Conservation (phyloP, 176 grass and related monocot species). For the Juncus inflexus region DNA sequence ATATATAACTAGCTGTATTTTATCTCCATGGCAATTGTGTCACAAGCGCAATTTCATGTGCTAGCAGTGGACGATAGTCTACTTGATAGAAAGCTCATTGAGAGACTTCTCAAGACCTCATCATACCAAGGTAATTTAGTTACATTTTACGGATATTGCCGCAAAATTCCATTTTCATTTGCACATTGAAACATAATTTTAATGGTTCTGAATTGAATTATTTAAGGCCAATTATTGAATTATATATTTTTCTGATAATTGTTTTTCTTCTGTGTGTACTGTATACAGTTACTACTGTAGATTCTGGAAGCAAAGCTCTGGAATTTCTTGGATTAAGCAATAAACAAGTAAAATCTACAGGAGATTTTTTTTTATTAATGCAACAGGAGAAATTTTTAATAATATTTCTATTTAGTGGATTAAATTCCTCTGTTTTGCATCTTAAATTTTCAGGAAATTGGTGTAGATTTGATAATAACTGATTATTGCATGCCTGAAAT, state of each 20-base stretch:
- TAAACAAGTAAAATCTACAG: conserved; percentile 13
- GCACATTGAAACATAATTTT: no score
- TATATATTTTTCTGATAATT: no score
- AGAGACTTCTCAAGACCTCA: conserved; percentile 83
- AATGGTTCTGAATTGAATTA: no score
- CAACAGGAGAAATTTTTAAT: no score
- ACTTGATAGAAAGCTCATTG: conserved; percentile 79
- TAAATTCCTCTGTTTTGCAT: conserved; percentile 41
- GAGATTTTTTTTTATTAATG: no score
- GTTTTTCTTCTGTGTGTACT: background rate
- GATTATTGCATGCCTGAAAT: conserved; percentile 98
- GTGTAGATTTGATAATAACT: conserved; percentile 89
- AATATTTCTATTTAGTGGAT: conserved; percentile 22
- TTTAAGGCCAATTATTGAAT: no score
- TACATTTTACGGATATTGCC: background rate
- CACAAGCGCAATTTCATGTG: conserved; percentile 60
- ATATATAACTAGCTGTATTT: no score
- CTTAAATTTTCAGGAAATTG: conserved; percentile 44
- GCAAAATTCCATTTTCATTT: no score
- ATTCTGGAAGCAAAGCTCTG: conserved; percentile 82
- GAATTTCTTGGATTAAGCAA: conserved; percentile 61
- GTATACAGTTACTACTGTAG: conserved; percentile 62
- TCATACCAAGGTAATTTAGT: conserved; percentile 56
- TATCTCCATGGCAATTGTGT: conserved; percentile 22
- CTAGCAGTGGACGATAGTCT: conserved; percentile 81